Base-by-base conservation (phyloP, 345 rosid genomes). In the Hibiscus mutabilis region DNA sequence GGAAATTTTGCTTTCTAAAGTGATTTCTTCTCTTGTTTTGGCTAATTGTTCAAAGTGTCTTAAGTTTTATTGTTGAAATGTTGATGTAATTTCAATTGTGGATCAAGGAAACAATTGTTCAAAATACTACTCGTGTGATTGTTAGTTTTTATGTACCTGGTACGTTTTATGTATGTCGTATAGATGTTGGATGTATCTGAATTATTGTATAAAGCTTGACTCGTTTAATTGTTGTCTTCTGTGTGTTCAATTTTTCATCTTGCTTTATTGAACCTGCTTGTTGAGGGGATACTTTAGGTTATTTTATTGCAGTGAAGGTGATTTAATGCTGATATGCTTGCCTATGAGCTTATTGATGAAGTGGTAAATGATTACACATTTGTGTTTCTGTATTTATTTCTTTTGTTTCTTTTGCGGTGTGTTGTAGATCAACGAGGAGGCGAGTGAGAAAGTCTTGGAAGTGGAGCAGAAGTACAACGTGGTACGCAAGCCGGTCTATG, bases 381-480 rank as follows among this genome's bases (percentile, higher is more conserved):
- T 15, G 6, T 14, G 37, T 59, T 13, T 27, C 19, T 59, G 13
- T 27, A n/a, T 27, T 66, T 65, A 2, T 25, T 37, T 35, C 11
- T 6, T 31, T 35, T 4, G 65, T 64, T 13, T 22, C 19, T 0
- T 51, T 70, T 27, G 2, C 13, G 55, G 4, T 33, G 42, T 37
- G 18, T 65, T 72, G 15, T 77, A 94, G 98, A 90, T 91, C 60
- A 91, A 94, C 60, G 98, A 91, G 73, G 92, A 94, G 82, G 98
- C 96, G 0, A 91, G 96, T 57, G 97, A 91, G 71, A 91, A 91
- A 73, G 92, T 91, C 51, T 82, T 91, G 84, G 96, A 90, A 80
- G 88, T 94, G 72, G 97, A 94, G 78, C 97, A 90, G 76, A 91
- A 90, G 72, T 53, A 87, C 61, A 94, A 87, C 57, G 96, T 74